phyloP scores from a whole-genome alignment of 163 green algal species.

The Volvox carteri region DNA sequence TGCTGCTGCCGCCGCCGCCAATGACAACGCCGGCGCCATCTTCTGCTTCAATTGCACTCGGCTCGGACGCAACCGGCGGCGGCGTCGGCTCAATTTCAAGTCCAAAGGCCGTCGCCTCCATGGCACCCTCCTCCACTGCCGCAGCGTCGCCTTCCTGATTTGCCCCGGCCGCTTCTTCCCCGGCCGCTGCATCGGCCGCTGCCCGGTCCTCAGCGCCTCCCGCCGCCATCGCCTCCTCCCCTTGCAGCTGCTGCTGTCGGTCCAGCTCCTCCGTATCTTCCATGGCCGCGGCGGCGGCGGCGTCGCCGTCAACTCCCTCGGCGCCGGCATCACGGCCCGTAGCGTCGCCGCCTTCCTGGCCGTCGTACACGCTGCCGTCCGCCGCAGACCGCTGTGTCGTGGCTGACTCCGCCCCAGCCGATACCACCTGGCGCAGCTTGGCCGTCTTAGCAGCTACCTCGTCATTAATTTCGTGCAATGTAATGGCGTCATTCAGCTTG shows the following conservation, averaged over 20 bases:
- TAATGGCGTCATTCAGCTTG: slow-evolving; percentile 80
- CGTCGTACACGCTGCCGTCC: not conserved
- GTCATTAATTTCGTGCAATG: slow-evolving; percentile 75
- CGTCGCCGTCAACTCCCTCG: not conserved
- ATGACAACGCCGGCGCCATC: not conserved
- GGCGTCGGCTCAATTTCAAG: not conserved
- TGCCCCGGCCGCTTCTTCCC: not conserved
- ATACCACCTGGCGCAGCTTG: slow-evolving; percentile 21
- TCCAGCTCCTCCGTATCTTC: slow-evolving; percentile 58
- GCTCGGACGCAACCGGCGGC: not conserved
- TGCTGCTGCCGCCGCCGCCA: not conserved
- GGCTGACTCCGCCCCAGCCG: not conserved
- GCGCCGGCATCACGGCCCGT: slow-evolving; percentile 12
- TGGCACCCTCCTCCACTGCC: not conserved
- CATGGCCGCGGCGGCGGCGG: slow-evolving; percentile 16
- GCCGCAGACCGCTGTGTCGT: not conserved
- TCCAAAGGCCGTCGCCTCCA: not conserved
- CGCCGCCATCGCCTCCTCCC: not conserved
- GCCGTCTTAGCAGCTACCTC: slow-evolving; percentile 52
- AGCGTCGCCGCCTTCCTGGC: not conserved
- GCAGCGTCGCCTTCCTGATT: not conserved
- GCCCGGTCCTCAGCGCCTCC: not conserved
- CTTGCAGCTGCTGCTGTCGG: slow-evolving; percentile 11
- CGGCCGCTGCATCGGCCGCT: not conserved
- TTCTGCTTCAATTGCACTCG: not conserved